Base-by-base conservation (phyloP, 352 stramenopile genomes). In the Globisporangium radiosum region DNA sequence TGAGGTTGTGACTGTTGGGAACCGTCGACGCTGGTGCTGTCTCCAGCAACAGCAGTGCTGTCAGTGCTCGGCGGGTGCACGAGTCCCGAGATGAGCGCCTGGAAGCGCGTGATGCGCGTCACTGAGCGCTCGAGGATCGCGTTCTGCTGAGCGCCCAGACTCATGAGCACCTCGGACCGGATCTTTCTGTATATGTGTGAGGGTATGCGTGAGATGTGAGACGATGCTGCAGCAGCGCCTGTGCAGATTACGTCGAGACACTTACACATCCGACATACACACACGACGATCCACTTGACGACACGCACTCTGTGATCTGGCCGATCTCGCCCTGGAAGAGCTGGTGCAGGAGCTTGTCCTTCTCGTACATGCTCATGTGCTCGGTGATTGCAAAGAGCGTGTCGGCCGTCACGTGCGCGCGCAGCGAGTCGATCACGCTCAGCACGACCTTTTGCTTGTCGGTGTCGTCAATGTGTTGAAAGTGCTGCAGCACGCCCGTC, bases 371-470 rank as follows among this genome's bases (percentile, higher is more conserved):
- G 45, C 71, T 78, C 65, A 90, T 87, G 17, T 87, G 66, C n/a
- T 73, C 66, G 5, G 64, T 65, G 53, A 90, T 78, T 11, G 58
- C 15, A 57, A 75, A 38, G 13, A 87, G 19, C 50, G 72, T 77
- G 3, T 79, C 69, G 1, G 77, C 72, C 13, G 75, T 78, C 37
- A 90, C 60, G 56, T 84, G 75, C 0, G 80, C 77, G 10, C 64
- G 54, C 45, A 90, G 51, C 0, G 75, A 56, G 4, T 78, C 65
- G 25, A 87, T 73, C 11, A 80, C 74, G 0, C 70, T 64, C 3
- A 86, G 56, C 36, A 90, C 66, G 14, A 90, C 64, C 4, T 70
- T 59, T 19, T 90, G 73, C 47, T 90, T 89, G 33, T 85, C 75
- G 0, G 68, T 43, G 11, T 81, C 70, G 54, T 75, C 71, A 45